phyloP scores from a whole-genome alignment of 2,329 filamentous ascomycete species.

The Fusarium sp. region DNA sequence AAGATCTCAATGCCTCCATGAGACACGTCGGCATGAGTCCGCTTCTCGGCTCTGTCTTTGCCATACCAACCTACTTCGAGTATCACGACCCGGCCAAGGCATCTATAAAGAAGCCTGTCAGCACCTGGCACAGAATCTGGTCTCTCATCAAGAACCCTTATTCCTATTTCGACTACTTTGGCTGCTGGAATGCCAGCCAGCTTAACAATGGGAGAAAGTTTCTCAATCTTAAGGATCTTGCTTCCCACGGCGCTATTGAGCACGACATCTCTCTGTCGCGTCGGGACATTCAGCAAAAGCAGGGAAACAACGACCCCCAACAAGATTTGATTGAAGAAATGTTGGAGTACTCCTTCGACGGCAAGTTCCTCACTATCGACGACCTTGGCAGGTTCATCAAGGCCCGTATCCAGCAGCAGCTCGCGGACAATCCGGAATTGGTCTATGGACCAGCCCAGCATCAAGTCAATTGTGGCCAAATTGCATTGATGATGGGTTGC shows the following conservation, averaged over 20 bases:
- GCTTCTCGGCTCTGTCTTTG: constrained; percentile 24
- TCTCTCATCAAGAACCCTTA: constrained; percentile 20
- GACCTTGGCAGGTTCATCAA: constrained; percentile 18
- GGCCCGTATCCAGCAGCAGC: constrained; percentile 14
- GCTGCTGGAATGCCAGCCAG: constrained; percentile 4
- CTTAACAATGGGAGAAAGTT: constrained; percentile 8
- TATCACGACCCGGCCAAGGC: constrained; percentile 20
- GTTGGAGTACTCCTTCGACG: constrained; percentile 4
- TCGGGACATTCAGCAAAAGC: constrained; percentile 12
- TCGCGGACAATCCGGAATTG: constrained; percentile 13
- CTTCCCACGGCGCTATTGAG: constrained; percentile 24
- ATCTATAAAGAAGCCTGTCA: constrained; percentile 4
- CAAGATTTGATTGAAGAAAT: constrained; percentile 4
- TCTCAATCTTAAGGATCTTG: constrained; percentile 21
- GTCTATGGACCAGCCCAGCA: constrained; percentile 21
- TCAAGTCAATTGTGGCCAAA: constrained; percentile 23
- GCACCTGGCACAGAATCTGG: constrained; percentile 22
- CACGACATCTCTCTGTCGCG: constrained; percentile 22
- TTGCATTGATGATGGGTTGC: constrained; percentile 28
- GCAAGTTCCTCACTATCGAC: not conserved
- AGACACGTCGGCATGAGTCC: constrained; percentile 26
- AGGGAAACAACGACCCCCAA: constrained; percentile 23
- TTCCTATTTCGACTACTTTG: constrained; percentile 24
- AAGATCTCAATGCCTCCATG: constrained; percentile 23
- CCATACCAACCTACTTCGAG: constrained; percentile 28